These are phyloP conservation scores for Pseudoperonospora humuli DNA, from an alignment of 352 stramenopile species.

Conservation along the genomic window DNA sequence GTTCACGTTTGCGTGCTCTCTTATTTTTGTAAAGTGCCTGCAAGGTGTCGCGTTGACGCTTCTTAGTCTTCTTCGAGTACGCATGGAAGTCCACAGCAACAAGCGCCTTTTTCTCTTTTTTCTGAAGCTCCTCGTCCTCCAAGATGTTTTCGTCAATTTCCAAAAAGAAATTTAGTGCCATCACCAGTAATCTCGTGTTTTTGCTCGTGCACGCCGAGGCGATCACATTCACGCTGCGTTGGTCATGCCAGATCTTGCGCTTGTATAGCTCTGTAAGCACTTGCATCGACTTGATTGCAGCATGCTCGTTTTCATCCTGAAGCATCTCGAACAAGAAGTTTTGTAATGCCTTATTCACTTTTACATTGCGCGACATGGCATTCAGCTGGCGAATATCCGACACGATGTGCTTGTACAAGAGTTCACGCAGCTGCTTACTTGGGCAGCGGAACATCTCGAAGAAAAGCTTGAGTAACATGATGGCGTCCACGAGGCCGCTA, in stretches of 20 bases:
- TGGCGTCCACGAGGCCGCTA: conserved; percentile 86
- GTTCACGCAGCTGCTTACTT: conserved; percentile 93
- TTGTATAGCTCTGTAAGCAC: conserved; percentile 95
- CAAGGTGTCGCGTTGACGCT: conserved; percentile 76
- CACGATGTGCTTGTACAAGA: conserved; percentile 95
- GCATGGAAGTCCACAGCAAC: conserved; percentile 90
- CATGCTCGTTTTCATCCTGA: conserved; percentile 80
- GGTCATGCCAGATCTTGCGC: conserved; percentile 94
- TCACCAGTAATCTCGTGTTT: conserved; percentile 83
- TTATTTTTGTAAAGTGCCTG: conserved; percentile 89
- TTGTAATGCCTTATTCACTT: conserved; percentile 93
- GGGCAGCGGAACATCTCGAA: conserved; percentile 95
- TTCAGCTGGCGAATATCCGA: conserved; percentile 88
- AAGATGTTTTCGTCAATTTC: conserved; percentile 97
- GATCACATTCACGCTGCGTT: conserved; percentile 95
- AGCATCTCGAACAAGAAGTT: conserved; percentile 95
- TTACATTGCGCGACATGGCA: conserved; percentile 90
- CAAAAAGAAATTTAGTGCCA: conserved; percentile 96
- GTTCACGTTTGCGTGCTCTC: conserved; percentile 66
- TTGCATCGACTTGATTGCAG: conserved; percentile 86
- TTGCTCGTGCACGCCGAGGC: conserved; percentile 86
- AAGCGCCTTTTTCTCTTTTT: conserved; percentile 75
- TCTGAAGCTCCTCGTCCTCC: conserved; percentile 91
- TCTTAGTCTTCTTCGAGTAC: conserved; percentile 96
- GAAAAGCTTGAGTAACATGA: conserved; percentile 92